Conservation (phyloP, 371 early-diverging fungal species). For the Gilbertella persicaria region DNA sequence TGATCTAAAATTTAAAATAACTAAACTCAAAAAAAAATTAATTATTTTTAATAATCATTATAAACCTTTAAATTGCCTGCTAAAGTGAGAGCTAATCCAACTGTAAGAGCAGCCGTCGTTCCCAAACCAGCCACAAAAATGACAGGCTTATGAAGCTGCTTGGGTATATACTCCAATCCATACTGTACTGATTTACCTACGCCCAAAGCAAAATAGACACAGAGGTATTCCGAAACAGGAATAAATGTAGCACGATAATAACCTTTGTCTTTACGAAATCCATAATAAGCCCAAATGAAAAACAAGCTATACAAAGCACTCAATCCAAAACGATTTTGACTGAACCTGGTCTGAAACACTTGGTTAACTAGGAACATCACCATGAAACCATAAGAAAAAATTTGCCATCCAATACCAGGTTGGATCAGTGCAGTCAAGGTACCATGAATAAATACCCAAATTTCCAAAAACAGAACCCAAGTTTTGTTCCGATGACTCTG, state of each 20-base stretch:
- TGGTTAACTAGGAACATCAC: slow-evolving; percentile 40
- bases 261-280: slow-evolving; percentile 28
- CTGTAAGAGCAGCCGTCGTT: slow-evolving; percentile 12
- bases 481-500: slow-evolving; percentile 43
- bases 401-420: slow-evolving; percentile 47
- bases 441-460: slow-evolving; percentile 46
- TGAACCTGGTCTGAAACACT: slow-evolving; percentile 29
- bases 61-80: slow-evolving; percentile 36
- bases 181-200: slow-evolving; percentile 18
- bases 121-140: slow-evolving; percentile 7
- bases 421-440: slow-evolving; percentile 43
- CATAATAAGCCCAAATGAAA: slow-evolving; percentile 19
- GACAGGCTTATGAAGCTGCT: slow-evolving; percentile 1
- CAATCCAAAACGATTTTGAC: slow-evolving; percentile 13
- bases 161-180: slow-evolving; percentile 2
- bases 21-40: too few species aligned
- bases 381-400: slow-evolving; percentile 44
- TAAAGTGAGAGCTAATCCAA: slow-evolving; percentile 33
- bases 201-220: slow-evolving; percentile 20
- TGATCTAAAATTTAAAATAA: too few species aligned
- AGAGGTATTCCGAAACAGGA: slow-evolving; percentile 40
- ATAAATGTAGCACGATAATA: slow-evolving; percentile 43
- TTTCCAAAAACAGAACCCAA: slow-evolving; percentile 40
- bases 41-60: slow-evolving; percentile 43
- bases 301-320: slow-evolving; percentile 18